Evolutionary conservation across 371 early-diverging fungal genomes (phyloP).

Genomic region (Zychaea mexicana): DNA sequence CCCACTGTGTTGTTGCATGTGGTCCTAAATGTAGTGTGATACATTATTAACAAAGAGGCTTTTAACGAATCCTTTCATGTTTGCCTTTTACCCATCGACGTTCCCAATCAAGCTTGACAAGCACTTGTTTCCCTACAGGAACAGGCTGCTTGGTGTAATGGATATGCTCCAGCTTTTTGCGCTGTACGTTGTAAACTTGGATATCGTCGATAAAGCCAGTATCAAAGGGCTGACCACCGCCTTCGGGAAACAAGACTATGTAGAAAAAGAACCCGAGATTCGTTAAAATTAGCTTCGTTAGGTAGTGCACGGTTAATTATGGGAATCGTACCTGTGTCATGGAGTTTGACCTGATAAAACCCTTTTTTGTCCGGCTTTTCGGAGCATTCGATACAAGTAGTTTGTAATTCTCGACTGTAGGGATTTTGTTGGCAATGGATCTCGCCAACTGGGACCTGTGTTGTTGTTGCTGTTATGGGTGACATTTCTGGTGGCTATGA

Average conservation of each 20-base stretch:
- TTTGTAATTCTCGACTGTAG: conserved; percentile 29
- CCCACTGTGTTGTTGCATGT: conserved; percentile 82
- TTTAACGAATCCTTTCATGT: not conserved
- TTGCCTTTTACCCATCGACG: conserved; percentile 49
- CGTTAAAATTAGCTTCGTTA: not conserved
- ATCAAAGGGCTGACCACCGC: conserved; percentile 77
- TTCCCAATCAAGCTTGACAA: conserved; percentile 65
- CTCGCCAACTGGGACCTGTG: conserved; percentile 42
- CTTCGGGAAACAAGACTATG: conserved; percentile 72
- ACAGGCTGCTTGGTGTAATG: conserved; percentile 62
- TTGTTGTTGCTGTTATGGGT: not conserved
- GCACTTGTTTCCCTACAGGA: conserved; percentile 50
- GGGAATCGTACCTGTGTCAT: conserved; percentile 46
- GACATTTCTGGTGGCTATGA: not conserved
- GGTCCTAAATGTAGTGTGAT: conserved; percentile 37
- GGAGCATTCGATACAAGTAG: conserved; percentile 37
- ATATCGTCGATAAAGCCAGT: conserved; percentile 63
- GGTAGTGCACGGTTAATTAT: not conserved
- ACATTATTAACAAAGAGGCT: not conserved
- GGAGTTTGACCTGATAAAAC: conserved; percentile 38
- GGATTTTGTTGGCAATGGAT: conserved; percentile 42
- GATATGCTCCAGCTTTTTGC: conserved; percentile 64
- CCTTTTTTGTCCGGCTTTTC: conserved; percentile 46
- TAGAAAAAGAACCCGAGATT: not conserved
- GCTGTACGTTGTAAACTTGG: conserved; percentile 58